Conservation (phyloP, 2,329 filamentous ascomycete species). For the Talaromyces sp. region DNA sequence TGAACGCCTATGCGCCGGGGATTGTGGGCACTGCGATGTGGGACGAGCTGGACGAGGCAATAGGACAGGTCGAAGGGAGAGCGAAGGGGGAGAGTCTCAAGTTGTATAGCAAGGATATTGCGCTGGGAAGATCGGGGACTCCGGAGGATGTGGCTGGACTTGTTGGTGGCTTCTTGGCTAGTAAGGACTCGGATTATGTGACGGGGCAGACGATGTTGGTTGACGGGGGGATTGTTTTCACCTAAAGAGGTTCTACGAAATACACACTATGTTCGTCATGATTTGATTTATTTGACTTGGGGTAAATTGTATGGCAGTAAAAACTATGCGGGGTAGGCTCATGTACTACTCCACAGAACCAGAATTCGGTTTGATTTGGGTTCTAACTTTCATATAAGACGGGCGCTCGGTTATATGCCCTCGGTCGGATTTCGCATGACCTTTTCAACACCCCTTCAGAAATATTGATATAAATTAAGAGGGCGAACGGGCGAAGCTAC, state of each 20-base stretch:
- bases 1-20: conserved; percentile 63
- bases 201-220: conserved; percentile 63
- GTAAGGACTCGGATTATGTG: conserved; percentile 58
- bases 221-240: conserved; percentile 52
- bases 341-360: too few relatives aligned
- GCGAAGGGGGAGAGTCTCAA: conserved; percentile 53
- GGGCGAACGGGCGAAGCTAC: too few relatives aligned
- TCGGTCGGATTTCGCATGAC: too few relatives aligned
- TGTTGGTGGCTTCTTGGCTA: conserved; percentile 56
- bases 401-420: too few relatives aligned
- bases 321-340: too few relatives aligned
- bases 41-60: conserved; percentile 61
- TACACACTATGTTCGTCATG: too few relatives aligned
- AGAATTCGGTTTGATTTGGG: too few relatives aligned
- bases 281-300: too few relatives aligned
- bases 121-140: conserved; percentile 54
- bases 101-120: conserved; percentile 53
- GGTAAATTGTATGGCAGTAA: too few relatives aligned
- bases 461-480: too few relatives aligned
- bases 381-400: too few relatives aligned
- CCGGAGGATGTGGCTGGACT: conserved; percentile 57
- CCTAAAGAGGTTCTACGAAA: neutral
- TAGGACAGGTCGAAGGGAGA: conserved; percentile 50
- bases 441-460: too few relatives aligned
- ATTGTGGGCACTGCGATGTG: conserved; percentile 66